Base-by-base conservation (phyloP, 805 yeast genomes). In the Lachancea dasiensis region DNA sequence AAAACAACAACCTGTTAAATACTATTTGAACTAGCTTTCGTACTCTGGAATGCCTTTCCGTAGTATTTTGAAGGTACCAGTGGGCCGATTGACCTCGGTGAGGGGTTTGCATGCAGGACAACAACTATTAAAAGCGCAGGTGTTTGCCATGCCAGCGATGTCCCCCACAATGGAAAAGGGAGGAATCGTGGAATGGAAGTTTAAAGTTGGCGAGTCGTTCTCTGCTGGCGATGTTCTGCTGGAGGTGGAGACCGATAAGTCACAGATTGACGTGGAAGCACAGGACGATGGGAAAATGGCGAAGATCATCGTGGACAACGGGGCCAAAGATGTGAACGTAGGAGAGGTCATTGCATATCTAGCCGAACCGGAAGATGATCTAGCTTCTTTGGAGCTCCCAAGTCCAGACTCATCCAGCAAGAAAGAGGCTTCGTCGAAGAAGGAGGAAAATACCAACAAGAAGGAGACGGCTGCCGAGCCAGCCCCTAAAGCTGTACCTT, bases 161-260 rank as follows among this genome's bases (percentile, higher is more conserved):
- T 89, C 97, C 4, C 98, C 98, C 29, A 90, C 98, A 5, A 90
- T 90, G 98, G 86, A 87, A 21, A 85, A 80, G 57, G 98, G 98
- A 27, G 96, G 95, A 5, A 74, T 90, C 47, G 85, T 86, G 9
- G 71, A 77, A 38, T 90, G 98, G 98, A 84, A 86, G 58, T 70
- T 79, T 53, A 79, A 87, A 60, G 81, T 73, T 34, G 86, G 86
- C 20, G 92, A 85, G 3, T 39, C 69, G 3, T 90, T 82, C 63
- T 55, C 67, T 22, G 73, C 94, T 6, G 98, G 98, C 16, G 97
- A 92, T 49, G 82, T 79, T 3, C 59, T 84, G 24, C 57, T 84
- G 27, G 92, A 83, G 52, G 83, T 84, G n/a, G 94, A 84, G 55
- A 84, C 94, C 10, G 94, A 84, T 56, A 84, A 84, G 60, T 86